A percentile compares a stretch with the other conserved stretches of the same genome.
Conservation (phyloP, 2,329 filamentous ascomycete species). For the Cytospora piceicola region DNA sequence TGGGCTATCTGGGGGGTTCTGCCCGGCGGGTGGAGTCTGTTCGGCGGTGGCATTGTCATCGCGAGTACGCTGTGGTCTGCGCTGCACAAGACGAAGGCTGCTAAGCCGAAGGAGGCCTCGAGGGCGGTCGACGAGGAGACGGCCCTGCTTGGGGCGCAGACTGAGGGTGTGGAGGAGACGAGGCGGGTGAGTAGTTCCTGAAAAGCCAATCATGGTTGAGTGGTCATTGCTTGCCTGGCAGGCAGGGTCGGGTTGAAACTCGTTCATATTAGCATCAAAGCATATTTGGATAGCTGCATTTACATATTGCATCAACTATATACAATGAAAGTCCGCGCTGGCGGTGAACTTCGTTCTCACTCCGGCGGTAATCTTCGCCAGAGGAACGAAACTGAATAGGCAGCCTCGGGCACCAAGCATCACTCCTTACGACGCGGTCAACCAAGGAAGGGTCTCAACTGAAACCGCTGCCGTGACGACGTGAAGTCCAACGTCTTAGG, state of each 20-base stretch:
- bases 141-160: slow-evolving; percentile 35
- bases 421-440: not conserved
- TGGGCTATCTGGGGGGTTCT: slow-evolving; percentile 49
- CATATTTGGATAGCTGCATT: not conserved
- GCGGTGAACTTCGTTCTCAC: not conserved
- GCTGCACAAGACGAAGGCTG: slow-evolving; percentile 41
- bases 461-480: not conserved
- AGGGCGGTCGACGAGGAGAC: slow-evolving; percentile 43
- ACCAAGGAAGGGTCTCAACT: not conserved
- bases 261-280: not conserved
- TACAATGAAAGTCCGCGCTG: slow-evolving; percentile 1
- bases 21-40: slow-evolving; percentile 43
- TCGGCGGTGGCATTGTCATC: slow-evolving; percentile 47
- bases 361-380: not conserved
- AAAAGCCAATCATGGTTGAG: not conserved
- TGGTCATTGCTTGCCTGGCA: not conserved
- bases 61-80: slow-evolving; percentile 48
- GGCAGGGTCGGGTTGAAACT: not conserved
- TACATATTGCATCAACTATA: slow-evolving; percentile 1
- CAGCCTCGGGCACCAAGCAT: not conserved
- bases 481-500: slow-evolving; percentile 26
- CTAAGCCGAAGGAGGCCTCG: slow-evolving; percentile 34
- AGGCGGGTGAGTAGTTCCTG: not conserved
- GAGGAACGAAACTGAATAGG: not conserved
- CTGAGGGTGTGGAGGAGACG: slow-evolving; percentile 20